Base-by-base conservation (phyloP, 83 land plant species). In the Diphasiastrum complanatum region DNA sequence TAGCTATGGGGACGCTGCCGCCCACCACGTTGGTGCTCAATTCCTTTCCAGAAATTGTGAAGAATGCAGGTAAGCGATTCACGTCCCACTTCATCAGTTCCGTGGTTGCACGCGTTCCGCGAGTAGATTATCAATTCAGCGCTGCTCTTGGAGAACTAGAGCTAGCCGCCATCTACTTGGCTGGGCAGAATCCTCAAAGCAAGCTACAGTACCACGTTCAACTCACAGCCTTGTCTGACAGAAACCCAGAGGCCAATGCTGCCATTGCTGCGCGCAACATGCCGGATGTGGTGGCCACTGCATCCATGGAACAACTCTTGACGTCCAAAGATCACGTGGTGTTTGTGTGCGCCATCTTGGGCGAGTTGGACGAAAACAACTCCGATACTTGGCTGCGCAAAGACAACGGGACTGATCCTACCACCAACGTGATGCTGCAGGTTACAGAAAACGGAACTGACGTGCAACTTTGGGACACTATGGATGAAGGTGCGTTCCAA, bases 241-340 rank as follows among this genome's bases (percentile, higher is more conserved):
- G 10, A 10, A 12, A 55, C 11, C 60, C 60, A 6, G 46, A 5
- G 46, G 46, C 8, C 8, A 55, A 27, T 32, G 16, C 11, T 6
- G 46, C 38, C 46, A 31, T 11, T 5, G 47, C 14, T 12, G 24
- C 25, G 3, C 64, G 64, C 8, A 3, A 0, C 24, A 61, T 61
- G 64, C 64, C 64, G 64, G 64, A 61, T 51, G 64, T 61, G 25
- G 64, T 61, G 6, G 63, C 64, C 3, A 61, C 64, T 19, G 64
- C 64, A 12, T 23, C 64, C 4, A 18, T 11, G 27, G 64, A 61
- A 28, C 64, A 61, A 28, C 64, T 61, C 4, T 4, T 14, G 14
- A 48, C 25, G 64, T 61, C 64, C 4, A 29, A 61, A 27, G 64
- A 51, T 20, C 52, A 61, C 29, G 63, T 61, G 12, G 62, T 61